A percentile compares a stretch with the other conserved stretches of the same genome.
Evolutionary conservation across 306 rosid genomes (phyloP).

Genomic region (Hylodesmum podocarpum): DNA sequence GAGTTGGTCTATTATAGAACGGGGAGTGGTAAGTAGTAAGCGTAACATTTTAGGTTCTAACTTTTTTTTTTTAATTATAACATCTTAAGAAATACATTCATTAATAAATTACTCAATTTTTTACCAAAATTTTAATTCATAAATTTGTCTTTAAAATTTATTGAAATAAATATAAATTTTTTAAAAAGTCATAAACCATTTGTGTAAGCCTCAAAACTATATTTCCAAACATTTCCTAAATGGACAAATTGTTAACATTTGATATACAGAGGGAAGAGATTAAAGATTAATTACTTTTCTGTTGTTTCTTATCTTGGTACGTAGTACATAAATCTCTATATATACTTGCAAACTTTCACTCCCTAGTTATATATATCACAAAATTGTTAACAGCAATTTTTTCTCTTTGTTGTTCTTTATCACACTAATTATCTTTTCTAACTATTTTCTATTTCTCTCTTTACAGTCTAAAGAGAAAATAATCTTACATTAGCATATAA

Average conservation of each 20-base stretch:
- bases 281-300: background rate
- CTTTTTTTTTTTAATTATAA: no score
- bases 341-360: background rate
- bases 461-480: no score
- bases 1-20: no score
- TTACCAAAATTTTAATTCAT: no score
- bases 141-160: no score
- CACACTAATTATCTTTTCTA: background rate
- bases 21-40: no score
- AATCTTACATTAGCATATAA: no score
- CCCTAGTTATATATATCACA: no score
- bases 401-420: background rate
- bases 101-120: no score
- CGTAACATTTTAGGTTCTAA: no score
- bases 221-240: background rate
- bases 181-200: background rate
- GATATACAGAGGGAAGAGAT: background rate
- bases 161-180: no score
- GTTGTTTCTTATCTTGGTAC: background rate
- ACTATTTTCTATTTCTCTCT: background rate
- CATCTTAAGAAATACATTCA: no score
- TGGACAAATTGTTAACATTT: background rate
- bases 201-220: background rate
- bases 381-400: background rate
- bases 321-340: background rate